Base-by-base conservation (phyloP, 768 basidiomycete genomes). In the Panellus pusillus region DNA sequence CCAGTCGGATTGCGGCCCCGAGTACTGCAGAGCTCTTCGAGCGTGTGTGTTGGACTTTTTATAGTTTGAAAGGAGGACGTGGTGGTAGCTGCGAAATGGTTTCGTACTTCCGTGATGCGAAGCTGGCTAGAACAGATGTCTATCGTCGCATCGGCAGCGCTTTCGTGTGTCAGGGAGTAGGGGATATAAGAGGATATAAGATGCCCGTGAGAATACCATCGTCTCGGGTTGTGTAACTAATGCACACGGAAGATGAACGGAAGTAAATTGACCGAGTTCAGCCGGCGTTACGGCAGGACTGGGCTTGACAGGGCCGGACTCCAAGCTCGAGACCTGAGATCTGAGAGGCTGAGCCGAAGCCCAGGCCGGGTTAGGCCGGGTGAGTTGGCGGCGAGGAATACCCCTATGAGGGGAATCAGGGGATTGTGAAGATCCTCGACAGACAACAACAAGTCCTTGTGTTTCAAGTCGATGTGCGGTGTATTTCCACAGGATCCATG, bases 111-210 rank as follows among this genome's bases (percentile, higher is more conserved):
- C 19, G 66, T 64, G 50, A 73, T 61, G 14, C 66, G 67, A 24
- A 80, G 65, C 47, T 71, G 67, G 36, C 76, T 74, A 48, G 3
- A 80, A 0, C 72, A 73, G 38, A 79, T 70, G 9, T 68, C 66
- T 40, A 78, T 72, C 20, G 76, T 77, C 11, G 79, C 74, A 54
- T 79, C 78, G 4, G 72, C 54, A 9, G 76, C 70, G 14, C 80
- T 76, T 54, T 79, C 76, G 20, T 68, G 68, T n/a, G 74, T 65
- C 12, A 80, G 67, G n/a, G 1, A 35, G 79, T 77, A 6, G 71
- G 68, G 60, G 78, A 78, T 14, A 79, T 75, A 35, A 80, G 75
- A 58, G 73, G 79, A 54, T 71, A 80, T 69, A 65, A 12, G 62
- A 64, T 36, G 66, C 57, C 15, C 79, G 77, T 42, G 72, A 64